Conservation (phyloP, 306 rosid genomes). For the Oemleria cerasiformis region DNA sequence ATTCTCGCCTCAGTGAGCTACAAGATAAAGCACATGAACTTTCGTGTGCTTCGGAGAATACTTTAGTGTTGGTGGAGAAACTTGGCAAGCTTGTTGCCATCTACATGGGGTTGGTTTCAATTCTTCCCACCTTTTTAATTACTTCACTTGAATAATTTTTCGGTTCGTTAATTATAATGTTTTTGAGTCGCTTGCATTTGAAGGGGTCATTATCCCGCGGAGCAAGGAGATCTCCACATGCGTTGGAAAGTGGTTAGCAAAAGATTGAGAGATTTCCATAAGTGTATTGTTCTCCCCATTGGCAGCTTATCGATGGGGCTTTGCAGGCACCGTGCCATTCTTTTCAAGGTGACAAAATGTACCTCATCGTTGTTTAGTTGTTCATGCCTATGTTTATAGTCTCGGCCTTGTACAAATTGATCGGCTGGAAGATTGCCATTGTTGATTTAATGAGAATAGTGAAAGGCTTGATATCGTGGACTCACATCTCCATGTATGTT, state of each 20-base stretch:
- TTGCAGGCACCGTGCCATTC: slow-evolving; percentile 97
- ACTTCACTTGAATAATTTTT: not conserved
- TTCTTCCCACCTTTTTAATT: not conserved
- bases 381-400: not conserved
- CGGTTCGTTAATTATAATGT: slow-evolving; percentile 4
- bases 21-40: slow-evolving; percentile 83
- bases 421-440: not conserved
- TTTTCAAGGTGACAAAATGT: slow-evolving; percentile 72
- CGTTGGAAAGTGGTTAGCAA: slow-evolving; percentile 84
- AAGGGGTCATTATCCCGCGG: slow-evolving; percentile 80
- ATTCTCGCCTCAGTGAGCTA: slow-evolving; percentile 76
- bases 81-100: slow-evolving; percentile 92
- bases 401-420: not conserved
- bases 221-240: slow-evolving; percentile 78
- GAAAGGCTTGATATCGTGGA: no score
- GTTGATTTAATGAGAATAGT: no score
- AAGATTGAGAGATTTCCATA: slow-evolving; percentile 65
- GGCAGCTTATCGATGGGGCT: slow-evolving; percentile 84
- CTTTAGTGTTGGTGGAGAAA: slow-evolving; percentile 68
- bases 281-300: slow-evolving; percentile 87
- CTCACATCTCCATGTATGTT: slow-evolving; percentile 1
- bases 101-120: slow-evolving; percentile 75
- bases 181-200: slow-evolving; percentile 28
- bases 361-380: slow-evolving; percentile 3
- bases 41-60: slow-evolving; percentile 64